These are phyloP conservation scores for Theobroma cacao DNA, from an alignment of 345 rosid species.

Conservation along the genomic window DNA sequence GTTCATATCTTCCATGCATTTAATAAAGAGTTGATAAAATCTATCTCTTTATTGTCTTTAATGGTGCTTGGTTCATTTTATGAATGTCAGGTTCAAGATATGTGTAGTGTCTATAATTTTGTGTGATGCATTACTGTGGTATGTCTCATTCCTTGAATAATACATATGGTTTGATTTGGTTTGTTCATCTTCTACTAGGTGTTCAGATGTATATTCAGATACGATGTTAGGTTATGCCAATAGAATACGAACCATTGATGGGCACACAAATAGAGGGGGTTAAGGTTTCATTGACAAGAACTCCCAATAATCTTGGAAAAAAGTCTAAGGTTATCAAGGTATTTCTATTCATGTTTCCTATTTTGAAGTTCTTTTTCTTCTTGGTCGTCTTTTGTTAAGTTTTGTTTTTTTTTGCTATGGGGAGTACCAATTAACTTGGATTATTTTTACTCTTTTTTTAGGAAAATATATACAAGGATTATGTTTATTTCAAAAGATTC, in stretches of 20 bases:
- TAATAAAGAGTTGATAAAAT: neutral
- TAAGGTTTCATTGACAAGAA: constrained; percentile 87
- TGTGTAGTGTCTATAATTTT: neutral
- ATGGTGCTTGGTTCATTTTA: neutral
- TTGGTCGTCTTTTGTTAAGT: neutral
- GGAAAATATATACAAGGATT: neutral
- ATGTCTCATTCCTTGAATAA: neutral
- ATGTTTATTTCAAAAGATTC: neutral
- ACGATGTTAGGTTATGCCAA: constrained; percentile 94
- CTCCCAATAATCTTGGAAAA: constrained; percentile 81
- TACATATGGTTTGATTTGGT: constrained; percentile 14
- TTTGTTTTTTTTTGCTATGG: neutral
- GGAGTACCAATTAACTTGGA: neutral
- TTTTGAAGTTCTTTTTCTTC: neutral
- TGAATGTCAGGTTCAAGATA: neutral
- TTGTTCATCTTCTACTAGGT: constrained; percentile 51
- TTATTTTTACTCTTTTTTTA: neutral
- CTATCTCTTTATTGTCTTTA: neutral
- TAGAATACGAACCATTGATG: constrained; percentile 95
- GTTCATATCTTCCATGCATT: neutral
- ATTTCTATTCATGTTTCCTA: constrained; percentile 10
- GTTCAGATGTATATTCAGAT: constrained; percentile 96
- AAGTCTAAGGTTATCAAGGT: constrained; percentile 89
- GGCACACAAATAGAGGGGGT: constrained; percentile 96
- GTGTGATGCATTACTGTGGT: neutral